Conservation (phyloP, 352 stramenopile species). For the Globisporangium echinulatum region DNA sequence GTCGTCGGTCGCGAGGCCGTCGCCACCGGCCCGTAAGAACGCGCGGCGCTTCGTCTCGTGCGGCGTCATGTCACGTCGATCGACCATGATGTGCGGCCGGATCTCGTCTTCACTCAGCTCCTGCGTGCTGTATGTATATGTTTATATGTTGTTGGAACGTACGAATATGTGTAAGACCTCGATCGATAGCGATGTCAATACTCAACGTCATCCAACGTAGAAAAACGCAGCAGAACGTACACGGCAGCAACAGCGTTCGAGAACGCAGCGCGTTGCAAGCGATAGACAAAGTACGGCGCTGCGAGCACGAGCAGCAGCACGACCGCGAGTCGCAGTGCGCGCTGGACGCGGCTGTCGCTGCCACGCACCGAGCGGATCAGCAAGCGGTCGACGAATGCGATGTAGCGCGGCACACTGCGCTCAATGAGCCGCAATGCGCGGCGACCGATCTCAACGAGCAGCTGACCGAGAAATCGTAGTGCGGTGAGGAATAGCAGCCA, state of each 20-base stretch:
- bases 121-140: constrained; percentile 15
- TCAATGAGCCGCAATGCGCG: constrained; percentile 36
- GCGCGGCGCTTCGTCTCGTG: constrained; percentile 28
- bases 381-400: constrained; percentile 42
- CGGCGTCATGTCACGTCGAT: constrained; percentile 17
- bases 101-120: constrained; percentile 56
- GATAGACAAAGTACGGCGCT: constrained; percentile 41
- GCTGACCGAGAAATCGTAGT: constrained; percentile 35
- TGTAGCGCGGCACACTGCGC: constrained; percentile 38
- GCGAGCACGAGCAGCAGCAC: constrained; percentile 28
- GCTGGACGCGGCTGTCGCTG: constrained; percentile 25
- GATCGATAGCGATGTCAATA: too few species aligned
- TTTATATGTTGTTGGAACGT: background rate
- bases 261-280: constrained; percentile 26
- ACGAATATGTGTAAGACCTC: background rate
- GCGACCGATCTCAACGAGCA: constrained; percentile 43
- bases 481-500: constrained; percentile 35
- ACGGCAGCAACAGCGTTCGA: constrained; percentile 8
- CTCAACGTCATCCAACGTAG: background rate
- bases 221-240: constrained; percentile 1
- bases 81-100: constrained; percentile 55
- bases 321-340: constrained; percentile 28
- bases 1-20: constrained; percentile 37
- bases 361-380: constrained; percentile 41
- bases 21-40: constrained; percentile 38